A percentile compares a stretch with the other conserved stretches of the same genome.
phyloP scores from a whole-genome alignment of 2,329 filamentous ascomycete species.

The Penicillium sp. region DNA sequence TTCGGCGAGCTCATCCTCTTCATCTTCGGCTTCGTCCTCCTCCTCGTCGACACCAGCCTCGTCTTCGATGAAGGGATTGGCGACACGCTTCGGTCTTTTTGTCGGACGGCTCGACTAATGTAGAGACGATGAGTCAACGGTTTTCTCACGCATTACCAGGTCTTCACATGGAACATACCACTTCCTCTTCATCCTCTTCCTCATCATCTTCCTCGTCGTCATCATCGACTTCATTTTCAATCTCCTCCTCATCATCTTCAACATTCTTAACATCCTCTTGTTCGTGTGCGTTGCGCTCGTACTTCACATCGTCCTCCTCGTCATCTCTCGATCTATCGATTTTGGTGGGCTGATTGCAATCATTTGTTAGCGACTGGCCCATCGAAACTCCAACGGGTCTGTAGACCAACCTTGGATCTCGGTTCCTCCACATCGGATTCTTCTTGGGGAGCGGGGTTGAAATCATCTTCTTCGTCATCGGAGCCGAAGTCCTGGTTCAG shows the following conservation, averaged over 20 bases:
- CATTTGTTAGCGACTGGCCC: slow-evolving; percentile 20
- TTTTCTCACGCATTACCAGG: background rate
- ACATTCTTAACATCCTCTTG: slow-evolving; percentile 49
- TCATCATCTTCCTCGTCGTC: slow-evolving; percentile 44
- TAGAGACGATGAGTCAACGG: slow-evolving; percentile 16
- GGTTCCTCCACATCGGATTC: slow-evolving; percentile 67
- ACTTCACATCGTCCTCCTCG: slow-evolving; percentile 41
- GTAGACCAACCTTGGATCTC: slow-evolving; percentile 27
- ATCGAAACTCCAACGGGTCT: slow-evolving; percentile 11
- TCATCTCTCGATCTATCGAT: slow-evolving; percentile 35
- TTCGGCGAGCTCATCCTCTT: slow-evolving; percentile 81
- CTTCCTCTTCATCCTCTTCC: slow-evolving; percentile 54
- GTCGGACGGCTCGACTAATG: slow-evolving; percentile 62
- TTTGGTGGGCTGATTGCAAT: slow-evolving; percentile 27
- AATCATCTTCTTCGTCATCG: slow-evolving; percentile 77
- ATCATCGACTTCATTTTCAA: slow-evolving; percentile 62
- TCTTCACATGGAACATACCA: slow-evolving; percentile 36
- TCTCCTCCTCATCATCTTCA: slow-evolving; percentile 50
- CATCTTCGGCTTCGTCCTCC: slow-evolving; percentile 83
- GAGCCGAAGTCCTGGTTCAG: slow-evolving; percentile 54
- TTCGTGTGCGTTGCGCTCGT: slow-evolving; percentile 37
- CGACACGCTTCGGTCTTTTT: slow-evolving; percentile 73
- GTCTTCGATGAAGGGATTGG: slow-evolving; percentile 91
- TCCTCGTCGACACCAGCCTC: slow-evolving; percentile 97
- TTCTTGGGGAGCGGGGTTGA: slow-evolving; percentile 77